phyloP scores from a whole-genome alignment of 2,329 filamentous ascomycete species.

The Aspergillus bombycis region DNA sequence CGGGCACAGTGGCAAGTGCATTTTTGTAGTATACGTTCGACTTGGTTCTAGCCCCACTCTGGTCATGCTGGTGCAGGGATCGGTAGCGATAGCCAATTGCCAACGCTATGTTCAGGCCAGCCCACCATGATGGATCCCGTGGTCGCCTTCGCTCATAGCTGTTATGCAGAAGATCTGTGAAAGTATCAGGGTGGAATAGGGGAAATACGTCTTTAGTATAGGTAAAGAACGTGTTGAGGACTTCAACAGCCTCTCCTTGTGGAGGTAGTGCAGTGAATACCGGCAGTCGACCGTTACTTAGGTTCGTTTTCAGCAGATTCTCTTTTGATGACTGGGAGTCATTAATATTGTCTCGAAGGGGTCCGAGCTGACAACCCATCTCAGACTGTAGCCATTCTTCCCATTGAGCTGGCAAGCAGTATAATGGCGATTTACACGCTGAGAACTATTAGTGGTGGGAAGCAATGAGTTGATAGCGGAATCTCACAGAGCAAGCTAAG shows the following conservation, averaged over 20 bases:
- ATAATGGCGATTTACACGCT: not conserved
- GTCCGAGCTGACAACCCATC: not conserved
- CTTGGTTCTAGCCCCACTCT: not conserved
- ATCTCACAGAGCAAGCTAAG: not conserved
- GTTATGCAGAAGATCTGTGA: not conserved
- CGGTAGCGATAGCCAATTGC: not conserved
- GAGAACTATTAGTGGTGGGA: not conserved
- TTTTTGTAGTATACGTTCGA: not conserved
- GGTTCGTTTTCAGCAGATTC: accelerated
- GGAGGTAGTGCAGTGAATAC: not conserved
- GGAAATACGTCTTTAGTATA: not conserved
- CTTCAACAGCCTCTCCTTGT: not conserved
- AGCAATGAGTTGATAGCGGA: not conserved
- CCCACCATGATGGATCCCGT: not conserved
- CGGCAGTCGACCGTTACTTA: not conserved
- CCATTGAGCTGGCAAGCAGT: not conserved
- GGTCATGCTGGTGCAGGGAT: not conserved
- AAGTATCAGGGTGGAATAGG: not conserved
- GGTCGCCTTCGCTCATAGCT: not conserved
- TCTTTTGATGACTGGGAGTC: not conserved
- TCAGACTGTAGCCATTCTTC: not conserved
- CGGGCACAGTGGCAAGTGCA: not conserved
- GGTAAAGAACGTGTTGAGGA: not conserved
- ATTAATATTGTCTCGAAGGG: not conserved
- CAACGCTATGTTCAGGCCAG: not conserved